phyloP scores from a whole-genome alignment of 768 basidiomycete species.

The Pleurotus cornucopiae region DNA sequence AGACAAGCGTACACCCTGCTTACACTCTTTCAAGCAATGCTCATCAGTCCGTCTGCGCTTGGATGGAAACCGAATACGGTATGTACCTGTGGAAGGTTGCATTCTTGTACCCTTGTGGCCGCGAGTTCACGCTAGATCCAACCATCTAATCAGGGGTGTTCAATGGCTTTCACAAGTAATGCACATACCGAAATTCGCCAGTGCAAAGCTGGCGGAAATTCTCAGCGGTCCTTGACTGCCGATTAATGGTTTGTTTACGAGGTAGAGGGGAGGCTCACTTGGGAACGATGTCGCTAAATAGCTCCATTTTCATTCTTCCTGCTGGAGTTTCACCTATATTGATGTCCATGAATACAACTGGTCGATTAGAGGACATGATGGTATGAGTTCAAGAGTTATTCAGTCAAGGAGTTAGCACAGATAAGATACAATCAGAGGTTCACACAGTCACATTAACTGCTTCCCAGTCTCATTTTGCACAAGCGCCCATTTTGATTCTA shows the following conservation, averaged over 20 bases:
- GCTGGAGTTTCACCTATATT: constrained; percentile 96
- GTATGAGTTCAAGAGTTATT: background rate
- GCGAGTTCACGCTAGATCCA: constrained; percentile 60
- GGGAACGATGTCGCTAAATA: constrained; percentile 93
- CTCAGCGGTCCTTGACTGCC: constrained; percentile 76
- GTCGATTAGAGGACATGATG: constrained; percentile 40
- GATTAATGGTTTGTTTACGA: background rate
- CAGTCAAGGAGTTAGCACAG: background rate
- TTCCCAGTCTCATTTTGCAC: background rate
- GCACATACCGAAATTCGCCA: constrained; percentile 82
- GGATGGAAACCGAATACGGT: constrained; percentile 12
- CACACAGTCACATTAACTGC: background rate
- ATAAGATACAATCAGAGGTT: background rate
- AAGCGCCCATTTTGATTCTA: background rate
- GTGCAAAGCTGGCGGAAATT: constrained; percentile 98
- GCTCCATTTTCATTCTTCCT: constrained; percentile 94
- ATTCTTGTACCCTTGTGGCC: constrained; percentile 88
- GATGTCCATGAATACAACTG: constrained; percentile 96
- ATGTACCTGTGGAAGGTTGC: constrained; percentile 85
- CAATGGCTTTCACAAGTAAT: background rate
- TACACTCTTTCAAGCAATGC: constrained; percentile 56
- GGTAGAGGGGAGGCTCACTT: constrained; percentile 51
- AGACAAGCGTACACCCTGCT: background rate
- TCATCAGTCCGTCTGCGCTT: background rate
- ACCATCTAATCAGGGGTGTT: constrained; percentile 9